Evolutionary conservation across 2,329 filamentous ascomycete species (phyloP).

Genomic region (Alternaria panax): DNA sequence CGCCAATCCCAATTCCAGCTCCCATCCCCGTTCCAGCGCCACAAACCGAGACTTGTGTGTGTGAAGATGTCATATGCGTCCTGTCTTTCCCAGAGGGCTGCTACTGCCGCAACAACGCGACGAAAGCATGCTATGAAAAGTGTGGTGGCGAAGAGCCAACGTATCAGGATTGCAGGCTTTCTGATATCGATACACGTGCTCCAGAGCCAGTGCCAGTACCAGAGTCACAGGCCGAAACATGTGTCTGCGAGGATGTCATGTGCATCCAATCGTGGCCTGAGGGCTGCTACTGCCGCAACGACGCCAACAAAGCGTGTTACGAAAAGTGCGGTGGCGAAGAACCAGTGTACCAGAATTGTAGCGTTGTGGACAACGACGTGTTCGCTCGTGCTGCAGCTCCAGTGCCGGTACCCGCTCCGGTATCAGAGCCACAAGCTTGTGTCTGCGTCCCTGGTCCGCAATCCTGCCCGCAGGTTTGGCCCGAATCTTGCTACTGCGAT

Average conservation of each 20-base stretch:
- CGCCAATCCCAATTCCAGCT: background rate
- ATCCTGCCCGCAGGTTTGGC: conserved; percentile 33
- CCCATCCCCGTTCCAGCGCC: background rate
- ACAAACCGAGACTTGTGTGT: conserved; percentile 14
- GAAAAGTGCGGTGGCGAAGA: conserved; percentile 33
- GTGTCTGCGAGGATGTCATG: conserved; percentile 26
- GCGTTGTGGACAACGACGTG: background rate
- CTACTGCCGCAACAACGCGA: conserved; percentile 32
- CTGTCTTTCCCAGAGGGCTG: conserved; percentile 37
- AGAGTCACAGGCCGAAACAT: background rate
- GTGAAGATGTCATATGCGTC: conserved; percentile 25
- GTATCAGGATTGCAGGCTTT: background rate
- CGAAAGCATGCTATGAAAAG: conserved; percentile 31
- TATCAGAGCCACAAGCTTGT: background rate
- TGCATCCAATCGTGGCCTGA: conserved; percentile 33
- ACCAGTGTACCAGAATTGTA: background rate
- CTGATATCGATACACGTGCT: background rate
- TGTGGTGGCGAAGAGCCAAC: conserved; percentile 28
- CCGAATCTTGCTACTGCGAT: conserved; percentile 40
- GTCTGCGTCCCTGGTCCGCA: conserved; percentile 22
- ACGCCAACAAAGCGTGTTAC: conserved; percentile 21
- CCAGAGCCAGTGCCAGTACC: conserved; percentile 1
- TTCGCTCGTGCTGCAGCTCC: background rate
- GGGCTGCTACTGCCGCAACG: conserved; percentile 33
- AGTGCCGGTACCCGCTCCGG: background rate